phyloP scores from a whole-genome alignment of 208 protist species.

The Crithidia mellificae region DNA sequence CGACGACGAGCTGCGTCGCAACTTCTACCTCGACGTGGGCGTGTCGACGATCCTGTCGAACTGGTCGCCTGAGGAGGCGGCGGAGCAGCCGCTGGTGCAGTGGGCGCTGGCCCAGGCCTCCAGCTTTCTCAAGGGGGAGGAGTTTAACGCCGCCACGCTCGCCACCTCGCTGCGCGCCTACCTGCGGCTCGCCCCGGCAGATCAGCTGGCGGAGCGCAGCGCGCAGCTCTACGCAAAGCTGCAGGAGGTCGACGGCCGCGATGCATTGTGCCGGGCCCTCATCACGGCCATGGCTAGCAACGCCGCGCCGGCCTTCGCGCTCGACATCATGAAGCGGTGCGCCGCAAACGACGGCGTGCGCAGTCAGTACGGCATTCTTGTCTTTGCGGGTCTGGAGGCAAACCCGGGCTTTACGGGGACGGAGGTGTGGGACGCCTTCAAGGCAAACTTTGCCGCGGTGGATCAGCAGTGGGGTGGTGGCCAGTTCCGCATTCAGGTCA shows the following conservation, averaged over 20 bases:
- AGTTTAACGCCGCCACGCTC: slow-evolving; percentile 52
- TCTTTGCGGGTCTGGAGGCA: slow-evolving; percentile 52
- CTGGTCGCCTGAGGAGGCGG: slow-evolving; percentile 15
- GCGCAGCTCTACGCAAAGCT: slow-evolving; percentile 53
- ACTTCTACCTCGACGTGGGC: slow-evolving; percentile 43
- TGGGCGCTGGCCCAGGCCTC: slow-evolving; percentile 69
- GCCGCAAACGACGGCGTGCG: slow-evolving; percentile 70
- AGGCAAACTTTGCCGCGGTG: slow-evolving; percentile 66
- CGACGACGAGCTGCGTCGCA: slow-evolving; percentile 31
- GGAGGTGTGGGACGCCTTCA: slow-evolving; percentile 78
- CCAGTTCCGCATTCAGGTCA: slow-evolving; percentile 88
- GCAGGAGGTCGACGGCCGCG: slow-evolving; percentile 61
- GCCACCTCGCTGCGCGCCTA: slow-evolving; percentile 48
- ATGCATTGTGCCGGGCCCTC: slow-evolving; percentile 67
- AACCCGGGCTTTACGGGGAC: slow-evolving; percentile 49
- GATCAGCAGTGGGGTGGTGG: slow-evolving; percentile 86
- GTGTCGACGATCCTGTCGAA: slow-evolving; percentile 33
- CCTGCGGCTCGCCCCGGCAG: slow-evolving; percentile 35
- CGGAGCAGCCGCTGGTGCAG: slow-evolving; percentile 38
- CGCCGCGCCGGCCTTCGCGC: slow-evolving; percentile 55
- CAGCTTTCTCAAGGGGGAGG: slow-evolving; percentile 40
- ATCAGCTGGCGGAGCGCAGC: slow-evolving; percentile 30
- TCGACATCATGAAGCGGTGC: slow-evolving; percentile 58
- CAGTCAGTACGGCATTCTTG: slow-evolving; percentile 69
- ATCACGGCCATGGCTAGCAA: slow-evolving; percentile 61